Base-by-base conservation (phyloP, 306 rosid genomes). In the Quercus wislizeni region DNA sequence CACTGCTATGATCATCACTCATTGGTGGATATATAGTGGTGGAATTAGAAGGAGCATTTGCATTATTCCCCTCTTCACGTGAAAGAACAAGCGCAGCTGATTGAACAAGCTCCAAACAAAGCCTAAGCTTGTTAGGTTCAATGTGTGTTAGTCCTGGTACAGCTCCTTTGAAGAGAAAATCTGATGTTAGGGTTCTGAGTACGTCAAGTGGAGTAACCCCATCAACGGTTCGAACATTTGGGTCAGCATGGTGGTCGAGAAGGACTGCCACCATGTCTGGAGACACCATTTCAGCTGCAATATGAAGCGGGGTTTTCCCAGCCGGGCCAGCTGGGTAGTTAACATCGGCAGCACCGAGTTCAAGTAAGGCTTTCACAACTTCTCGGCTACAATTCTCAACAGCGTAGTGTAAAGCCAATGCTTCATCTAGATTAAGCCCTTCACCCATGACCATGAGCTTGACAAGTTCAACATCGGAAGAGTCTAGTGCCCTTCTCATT, bases 401-500 rank as follows among this genome's bases (percentile, higher is more conserved):
- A 0, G 99, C 96, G 2, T 93, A 96, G 76, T 92, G 99, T 7
- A 96, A 77, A 27, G 99, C 99, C 21, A 96, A 65, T 4, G 98
- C 99, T 21, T 95, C 98, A 20, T 95, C 99, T 0, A 95, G 93
- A 77, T 95, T 95, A 2, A 95, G 88, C 27, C 98, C 99, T 78
- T 96, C 99, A 0, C 99, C 99, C 99, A 96, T 96, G 0, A 96
- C 98, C 99, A 96, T 96, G 3, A 96, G 91, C 82, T 96, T 96
- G 17, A 96, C 99, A 0, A 96, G 90, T 43, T 96, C 99, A 0
- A 96, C 99, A 5, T 96, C 98, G 1, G 99, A 96, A 2, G 99
- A 96, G 82, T 93, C 99, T 0, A 96, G 75, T 1, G 99, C 99
- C 4, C 98, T 54, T 20, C 96, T 84, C 99, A 96, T 96, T 52